Evolutionary conservation across 108 stramenopile species (phyloP).

Genomic region (Hondaea fermentalgiana): DNA sequence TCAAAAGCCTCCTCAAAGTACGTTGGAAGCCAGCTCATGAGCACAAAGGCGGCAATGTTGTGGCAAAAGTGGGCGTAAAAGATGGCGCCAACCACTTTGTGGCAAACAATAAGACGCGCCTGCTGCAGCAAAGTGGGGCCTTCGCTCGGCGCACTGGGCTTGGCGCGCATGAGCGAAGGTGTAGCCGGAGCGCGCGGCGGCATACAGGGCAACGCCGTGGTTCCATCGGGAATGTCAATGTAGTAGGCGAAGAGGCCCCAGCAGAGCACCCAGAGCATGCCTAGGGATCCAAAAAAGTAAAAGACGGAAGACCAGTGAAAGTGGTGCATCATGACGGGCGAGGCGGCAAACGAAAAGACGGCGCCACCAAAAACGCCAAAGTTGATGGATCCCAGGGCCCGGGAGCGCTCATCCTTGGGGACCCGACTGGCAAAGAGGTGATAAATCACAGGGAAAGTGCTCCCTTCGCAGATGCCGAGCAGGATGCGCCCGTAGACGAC

Average conservation of each 20-base stretch:
- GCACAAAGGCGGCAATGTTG: not conserved
- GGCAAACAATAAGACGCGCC: not conserved
- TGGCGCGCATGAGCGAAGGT: not conserved
- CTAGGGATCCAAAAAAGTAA: not conserved
- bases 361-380: conserved; percentile 6
- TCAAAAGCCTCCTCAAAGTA: conserved; percentile 2
- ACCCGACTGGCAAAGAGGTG: conserved; percentile 8
- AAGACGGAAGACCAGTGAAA: not conserved
- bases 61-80: conserved; percentile 15
- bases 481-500: not conserved
- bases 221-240: not conserved
- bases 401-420: conserved; percentile 1
- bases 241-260: not conserved
- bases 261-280: not conserved
- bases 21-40: conserved; percentile 1
- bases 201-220: not conserved
- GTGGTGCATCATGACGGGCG: conserved; percentile 11
- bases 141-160: not conserved
- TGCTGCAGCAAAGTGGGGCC: not conserved
- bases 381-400: not conserved
- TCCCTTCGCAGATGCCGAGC: not conserved
- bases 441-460: not conserved
- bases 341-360: not conserved
- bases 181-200: not conserved
- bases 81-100: not conserved